Conservation (phyloP, 2,329 filamentous ascomycete genomes). For the Xylariaceae sp. region DNA sequence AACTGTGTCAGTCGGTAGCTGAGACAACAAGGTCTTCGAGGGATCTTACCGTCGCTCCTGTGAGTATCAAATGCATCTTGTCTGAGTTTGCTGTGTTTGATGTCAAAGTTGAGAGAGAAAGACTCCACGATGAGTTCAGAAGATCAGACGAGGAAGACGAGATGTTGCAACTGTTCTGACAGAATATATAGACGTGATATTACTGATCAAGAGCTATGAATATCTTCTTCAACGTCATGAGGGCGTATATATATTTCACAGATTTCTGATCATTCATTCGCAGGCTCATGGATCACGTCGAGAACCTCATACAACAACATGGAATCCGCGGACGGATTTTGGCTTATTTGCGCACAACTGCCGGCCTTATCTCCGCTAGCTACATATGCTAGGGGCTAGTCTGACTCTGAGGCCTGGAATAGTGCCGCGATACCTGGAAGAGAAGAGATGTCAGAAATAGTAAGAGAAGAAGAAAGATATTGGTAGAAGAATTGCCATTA, state of each 20-base stretch:
- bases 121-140: neutral
- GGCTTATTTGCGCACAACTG: neutral
- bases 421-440: no score
- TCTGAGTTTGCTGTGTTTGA: neutral
- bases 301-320: neutral
- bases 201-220: no score
- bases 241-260: no score
- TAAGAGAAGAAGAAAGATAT: no score
- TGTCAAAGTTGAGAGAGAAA: neutral
- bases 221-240: no score
- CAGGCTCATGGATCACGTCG: neutral
- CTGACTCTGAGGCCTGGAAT: neutral
- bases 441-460: no score
- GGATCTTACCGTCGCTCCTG: constrained; percentile 18
- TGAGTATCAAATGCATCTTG: constrained; percentile 20
- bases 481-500: no score
- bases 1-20: neutral
- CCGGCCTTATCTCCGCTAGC: neutral
- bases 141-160: neutral
- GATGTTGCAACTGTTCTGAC: no score
- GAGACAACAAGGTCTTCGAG: neutral
- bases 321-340: neutral
- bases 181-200: no score
- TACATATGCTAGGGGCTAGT: neutral
- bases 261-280: no score